Evolutionary conservation across 192 early-diverging fungal genomes (phyloP).

Genomic region (Paraglomus brasilianum): DNA sequence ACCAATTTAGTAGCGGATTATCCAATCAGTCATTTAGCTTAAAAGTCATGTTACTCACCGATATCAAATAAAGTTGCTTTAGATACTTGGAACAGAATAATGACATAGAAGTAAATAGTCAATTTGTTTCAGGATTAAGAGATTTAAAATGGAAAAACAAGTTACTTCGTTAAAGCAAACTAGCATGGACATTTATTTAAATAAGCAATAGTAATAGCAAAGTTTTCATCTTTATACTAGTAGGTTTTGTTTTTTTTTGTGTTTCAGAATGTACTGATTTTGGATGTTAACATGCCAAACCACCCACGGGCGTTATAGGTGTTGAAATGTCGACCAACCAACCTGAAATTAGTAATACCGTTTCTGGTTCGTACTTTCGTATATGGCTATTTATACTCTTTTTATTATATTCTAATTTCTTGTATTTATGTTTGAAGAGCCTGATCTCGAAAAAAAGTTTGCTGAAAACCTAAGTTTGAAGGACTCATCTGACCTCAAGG

Average conservation of each 20-base stretch:
- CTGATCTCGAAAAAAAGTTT: conserved; percentile 20
- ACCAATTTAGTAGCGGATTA: no score
- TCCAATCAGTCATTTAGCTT: no score
- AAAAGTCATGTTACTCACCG: no score
- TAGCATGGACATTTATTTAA: no score
- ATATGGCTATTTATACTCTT: conserved; percentile 26
- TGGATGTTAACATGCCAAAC: conserved; percentile 10
- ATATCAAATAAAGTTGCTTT: no score
- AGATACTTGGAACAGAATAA: no score
- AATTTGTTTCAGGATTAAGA: no score
- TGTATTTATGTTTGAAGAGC: conserved; percentile 2
- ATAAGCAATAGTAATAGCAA: no score
- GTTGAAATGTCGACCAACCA: conserved; percentile 19
- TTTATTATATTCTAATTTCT: conserved; percentile 29
- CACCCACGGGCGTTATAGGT: conserved; percentile 2
- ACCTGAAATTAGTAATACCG: conserved; percentile 18
- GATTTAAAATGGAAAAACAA: no score
- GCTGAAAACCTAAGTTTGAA: conserved; percentile 19
- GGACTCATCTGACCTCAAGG: conserved; percentile 18
- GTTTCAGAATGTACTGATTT: conserved; percentile 22
- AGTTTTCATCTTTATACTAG: no score
- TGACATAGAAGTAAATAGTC: no score
- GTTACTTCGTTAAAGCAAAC: no score
- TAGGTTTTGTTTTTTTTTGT: conserved; percentile 16
- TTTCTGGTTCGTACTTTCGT: conserved; percentile 28